These are phyloP conservation scores for Rhodotorula glutinis DNA, from an alignment of 1,284 basidiomycete genomes.

Conservation along the genomic window DNA sequence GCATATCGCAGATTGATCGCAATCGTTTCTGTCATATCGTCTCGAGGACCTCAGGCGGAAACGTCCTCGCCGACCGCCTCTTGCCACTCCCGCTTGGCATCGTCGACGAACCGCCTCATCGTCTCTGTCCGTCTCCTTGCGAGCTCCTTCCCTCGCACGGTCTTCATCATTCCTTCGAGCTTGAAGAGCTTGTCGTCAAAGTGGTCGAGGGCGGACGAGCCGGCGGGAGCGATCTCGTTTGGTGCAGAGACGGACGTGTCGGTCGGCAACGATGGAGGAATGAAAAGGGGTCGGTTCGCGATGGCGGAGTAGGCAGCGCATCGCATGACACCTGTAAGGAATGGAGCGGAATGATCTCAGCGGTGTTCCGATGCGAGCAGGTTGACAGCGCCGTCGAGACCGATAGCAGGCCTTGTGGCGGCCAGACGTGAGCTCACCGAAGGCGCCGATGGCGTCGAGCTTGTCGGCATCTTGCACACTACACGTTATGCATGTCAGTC, in stretches of 20 bases:
- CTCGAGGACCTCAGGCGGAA: no score
- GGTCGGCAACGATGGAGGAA: constrained; percentile 41
- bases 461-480: constrained; percentile 85
- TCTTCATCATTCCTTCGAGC: constrained; percentile 68
- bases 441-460: constrained; percentile 84
- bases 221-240: constrained; percentile 46
- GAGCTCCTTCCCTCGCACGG: constrained; percentile 30
- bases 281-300: constrained; percentile 62
- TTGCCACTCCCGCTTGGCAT: constrained; percentile 25
- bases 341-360: background rate
- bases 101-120: constrained; percentile 35
- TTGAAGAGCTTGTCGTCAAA: constrained; percentile 82
- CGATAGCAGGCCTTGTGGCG: background rate
- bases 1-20: no score
- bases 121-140: constrained; percentile 33
- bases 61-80: constrained; percentile 4
- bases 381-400: no score
- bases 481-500: background rate
- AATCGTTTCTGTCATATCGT: no score
- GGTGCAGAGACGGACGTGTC: constrained; percentile 8
- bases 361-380: background rate
- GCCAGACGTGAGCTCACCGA: constrained; percentile 58
- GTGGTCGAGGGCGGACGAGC: constrained; percentile 68
- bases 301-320: constrained; percentile 76
- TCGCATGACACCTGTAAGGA: constrained; percentile 67